Base-by-base conservation (phyloP, 352 stramenopile genomes). In the Phytophthora cactorum region DNA sequence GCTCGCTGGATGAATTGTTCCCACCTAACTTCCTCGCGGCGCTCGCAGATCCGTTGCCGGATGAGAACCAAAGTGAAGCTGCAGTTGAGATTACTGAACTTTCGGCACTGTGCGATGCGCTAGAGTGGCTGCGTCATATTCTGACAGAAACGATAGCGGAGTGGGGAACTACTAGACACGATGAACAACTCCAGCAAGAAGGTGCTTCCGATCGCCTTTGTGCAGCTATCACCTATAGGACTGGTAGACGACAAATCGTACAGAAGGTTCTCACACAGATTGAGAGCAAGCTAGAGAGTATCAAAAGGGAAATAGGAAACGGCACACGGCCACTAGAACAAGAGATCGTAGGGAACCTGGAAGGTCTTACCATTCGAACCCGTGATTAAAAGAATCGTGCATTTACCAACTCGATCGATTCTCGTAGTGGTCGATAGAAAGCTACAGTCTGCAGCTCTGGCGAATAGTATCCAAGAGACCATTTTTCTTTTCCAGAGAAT, bases 401-500 rank as follows among this genome's bases (percentile, higher is more conserved):
- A 29, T 49, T 22, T 49, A 49, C 8, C 39, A 25, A 45, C 2
- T 17, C 10, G 36, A 43, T 15, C 36, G 8, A 43, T 14, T 6
- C 41, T 17, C 2, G 8, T 3, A 10, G 7, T 12, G 52, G n/a
- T 6, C 17, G 12, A 15, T 38, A 29, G 25, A 66, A 29, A 38
- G 28, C 46, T 76, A 79, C 32, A 64, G 50, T 50, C 70, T 73
- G 64, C 68, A 90, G 43, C 78, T 91, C 29, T 68, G 56, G 7
- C 73, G 79, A 54, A 92, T 56, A 38, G 81, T 77, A 3, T 72
- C 39, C 44, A 91, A 41, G 11, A 92, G 61, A 22, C 53, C 52
- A 28, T 90, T 68, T 66, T 85, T 89, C 56, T 77, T 81, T 25
- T 86, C 81, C 22, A 75, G 41, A 14, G 77, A 73, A 3, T 90